Percentiles rank a stretch among this genome's conserved stretches.
These are phyloP conservation scores for Smallanthus sonchifolius DNA, from an alignment of 129 eudicot species.

Conservation along the genomic window DNA sequence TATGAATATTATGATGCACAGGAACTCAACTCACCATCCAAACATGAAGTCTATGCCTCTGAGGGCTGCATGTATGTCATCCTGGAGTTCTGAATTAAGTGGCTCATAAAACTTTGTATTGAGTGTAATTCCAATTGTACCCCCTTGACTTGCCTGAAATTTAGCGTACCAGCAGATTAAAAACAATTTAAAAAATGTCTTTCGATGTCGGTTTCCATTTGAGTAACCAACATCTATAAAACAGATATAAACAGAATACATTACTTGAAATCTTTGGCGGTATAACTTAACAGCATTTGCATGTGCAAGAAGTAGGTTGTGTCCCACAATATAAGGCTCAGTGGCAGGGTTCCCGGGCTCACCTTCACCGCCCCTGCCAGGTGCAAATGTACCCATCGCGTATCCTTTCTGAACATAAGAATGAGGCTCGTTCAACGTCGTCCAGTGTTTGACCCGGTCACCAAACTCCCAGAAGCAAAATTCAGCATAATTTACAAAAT, in stretches of 20 bases:
- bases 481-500: slow-evolving; percentile 22
- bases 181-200: not conserved
- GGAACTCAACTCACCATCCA: slow-evolving; percentile 34
- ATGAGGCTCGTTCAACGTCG: slow-evolving; percentile 28
- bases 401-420: slow-evolving; percentile 24
- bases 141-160: slow-evolving; percentile 27
- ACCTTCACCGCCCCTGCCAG: slow-evolving; percentile 22
- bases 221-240: not conserved
- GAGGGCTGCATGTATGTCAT: slow-evolving; percentile 27
- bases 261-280: slow-evolving; percentile 22
- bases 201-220: not conserved
- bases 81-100: slow-evolving; percentile 7
- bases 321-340: slow-evolving; percentile 26
- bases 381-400: slow-evolving; percentile 15
- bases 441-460: slow-evolving; percentile 37
- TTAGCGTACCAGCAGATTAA: not conserved
- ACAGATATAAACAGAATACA: not conserved
- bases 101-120: slow-evolving; percentile 19
- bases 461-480: slow-evolving; percentile 34
- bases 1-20: not conserved
- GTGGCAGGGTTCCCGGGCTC: slow-evolving; percentile 22
- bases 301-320: slow-evolving; percentile 27
- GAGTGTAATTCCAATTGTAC: slow-evolving; percentile 25
- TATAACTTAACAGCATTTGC: slow-evolving; percentile 16
- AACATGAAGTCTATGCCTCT: slow-evolving; percentile 31